Conservation (phyloP, 208 protist species). For the Wallacemonas sp. region DNA sequence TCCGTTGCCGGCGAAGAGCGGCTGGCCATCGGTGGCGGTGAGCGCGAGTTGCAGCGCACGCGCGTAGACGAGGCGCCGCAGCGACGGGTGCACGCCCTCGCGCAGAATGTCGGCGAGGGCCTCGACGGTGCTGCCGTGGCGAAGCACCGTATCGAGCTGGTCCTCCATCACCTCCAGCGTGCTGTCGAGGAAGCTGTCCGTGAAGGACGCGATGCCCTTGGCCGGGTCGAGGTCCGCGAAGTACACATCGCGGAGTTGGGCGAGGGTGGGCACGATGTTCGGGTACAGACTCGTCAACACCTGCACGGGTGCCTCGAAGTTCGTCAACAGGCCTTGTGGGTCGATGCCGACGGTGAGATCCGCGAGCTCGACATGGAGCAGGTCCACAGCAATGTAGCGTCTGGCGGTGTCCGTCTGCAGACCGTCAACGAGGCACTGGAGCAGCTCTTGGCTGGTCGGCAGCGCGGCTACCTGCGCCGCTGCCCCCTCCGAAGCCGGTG, state of each 20-base stretch:
- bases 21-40: constrained; percentile 57
- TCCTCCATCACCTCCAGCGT: constrained; percentile 51
- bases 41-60: constrained; percentile 70
- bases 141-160: constrained; percentile 60
- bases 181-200: constrained; percentile 28
- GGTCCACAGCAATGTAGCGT: constrained; percentile 14
- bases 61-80: constrained; percentile 83
- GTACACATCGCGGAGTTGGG: constrained; percentile 42
- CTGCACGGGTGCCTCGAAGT: constrained; percentile 66
- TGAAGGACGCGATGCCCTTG: constrained; percentile 18
- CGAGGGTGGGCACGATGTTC: constrained; percentile 47
- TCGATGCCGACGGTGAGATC: constrained; percentile 50
- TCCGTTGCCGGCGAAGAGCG: constrained; percentile 47
- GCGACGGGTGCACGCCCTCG: constrained; percentile 57
- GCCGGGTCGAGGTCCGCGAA: constrained; percentile 65
- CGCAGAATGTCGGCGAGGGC: constrained; percentile 46
- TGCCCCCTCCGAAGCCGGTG: too few relatives aligned
- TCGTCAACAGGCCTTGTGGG: constrained; percentile 53
- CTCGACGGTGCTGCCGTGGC: constrained; percentile 40
- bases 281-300: constrained; percentile 44
- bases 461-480: constrained; percentile 36
- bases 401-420: constrained; percentile 42
- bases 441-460: constrained; percentile 53
- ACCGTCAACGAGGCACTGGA: constrained; percentile 60
- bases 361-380: constrained; percentile 22